Conservation (phyloP, 768 basidiomycete genomes). For the Coprinellus micaceus region DNA sequence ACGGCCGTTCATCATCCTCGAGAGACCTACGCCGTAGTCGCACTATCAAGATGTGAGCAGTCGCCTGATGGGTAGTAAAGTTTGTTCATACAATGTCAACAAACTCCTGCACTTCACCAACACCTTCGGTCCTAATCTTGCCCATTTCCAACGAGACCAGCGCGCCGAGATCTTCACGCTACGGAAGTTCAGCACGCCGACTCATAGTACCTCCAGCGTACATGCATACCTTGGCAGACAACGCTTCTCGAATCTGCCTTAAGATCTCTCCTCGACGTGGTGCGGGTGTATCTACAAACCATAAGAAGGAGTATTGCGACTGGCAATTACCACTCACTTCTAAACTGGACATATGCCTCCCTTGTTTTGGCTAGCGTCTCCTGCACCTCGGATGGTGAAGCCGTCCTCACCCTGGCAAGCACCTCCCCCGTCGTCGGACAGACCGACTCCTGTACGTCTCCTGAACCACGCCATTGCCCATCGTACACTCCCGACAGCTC, state of each 20-base stretch:
- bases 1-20: slow-evolving; percentile 90
- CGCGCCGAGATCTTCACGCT: slow-evolving; percentile 78
- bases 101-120: slow-evolving; percentile 93
- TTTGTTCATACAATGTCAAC: slow-evolving; percentile 78
- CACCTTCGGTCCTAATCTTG: slow-evolving; percentile 85
- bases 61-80: not conserved
- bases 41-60: slow-evolving; percentile 49
- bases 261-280: slow-evolving; percentile 87
- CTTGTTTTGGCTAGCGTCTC: slow-evolving; percentile 63
- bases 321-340: slow-evolving; percentile 39
- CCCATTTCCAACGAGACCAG: slow-evolving; percentile 89
- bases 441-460: slow-evolving; percentile 62
- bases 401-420: slow-evolving; percentile 70
- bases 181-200: slow-evolving; percentile 14
- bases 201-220: not conserved
- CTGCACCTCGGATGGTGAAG: slow-evolving; percentile 70
- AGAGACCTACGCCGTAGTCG: slow-evolving; percentile 90
- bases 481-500: slow-evolving; percentile 78
- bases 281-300: slow-evolving; percentile 59
- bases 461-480: slow-evolving; percentile 76
- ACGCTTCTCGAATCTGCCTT: slow-evolving; percentile 80
- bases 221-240: slow-evolving; percentile 63
- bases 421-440: slow-evolving; percentile 89
- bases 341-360: slow-evolving; percentile 69
- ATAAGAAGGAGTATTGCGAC: not conserved